Base-by-base conservation (phyloP, 257 asterid genomes). In the Solanum medicagineum region DNA sequence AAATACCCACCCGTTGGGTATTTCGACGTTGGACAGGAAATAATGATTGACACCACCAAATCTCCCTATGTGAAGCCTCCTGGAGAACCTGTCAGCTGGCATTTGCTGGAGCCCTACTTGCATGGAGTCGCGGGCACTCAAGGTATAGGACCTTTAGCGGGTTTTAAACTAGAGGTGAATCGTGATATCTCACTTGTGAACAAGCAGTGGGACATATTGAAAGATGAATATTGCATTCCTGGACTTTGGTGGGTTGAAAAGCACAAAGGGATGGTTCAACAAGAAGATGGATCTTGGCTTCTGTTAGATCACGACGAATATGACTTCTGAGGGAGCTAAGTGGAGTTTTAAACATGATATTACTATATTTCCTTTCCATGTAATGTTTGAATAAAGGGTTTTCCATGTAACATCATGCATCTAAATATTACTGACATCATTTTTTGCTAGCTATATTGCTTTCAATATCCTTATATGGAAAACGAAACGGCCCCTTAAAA, bases 111-210 rank as follows among this genome's bases (percentile, higher is more conserved):
- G 87, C 90, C 60, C 1, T 91, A 92, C 83, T 71, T 94, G 93
- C 99, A 95, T 74, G 98, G 98, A 71, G 90, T 95, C 62, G 97
- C 96, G 0, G 98, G 98, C n/a, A 89, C 90, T 1, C 96, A 91
- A 68, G 97, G 97, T 45, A 12, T 74, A 70, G 79, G 29, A 40
- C 26, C 19, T 36, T 70, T 70, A 47, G 57, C 13, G 0, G 60
- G 59, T 17, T 95, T 95, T 60, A 91, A 88, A 83, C 29, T 94
- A 53, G 95, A 89, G 65, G 86, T 92, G 11, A 73, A 86, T 22
- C 89, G 97, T 10, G 92, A 91, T 85, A 75, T 93, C 16, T 91
- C 95, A 0, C 88, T 95, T 29, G 90, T 91, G 15, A 95, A 95
- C 66, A 95, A 95, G 77, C 77, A 80, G 49, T 6, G 87, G 89